A percentile compares a stretch with the other conserved stretches of the same genome.
Conservation (phyloP, 139 green algal species). For the Cymbomonas tetramitiformis region DNA sequence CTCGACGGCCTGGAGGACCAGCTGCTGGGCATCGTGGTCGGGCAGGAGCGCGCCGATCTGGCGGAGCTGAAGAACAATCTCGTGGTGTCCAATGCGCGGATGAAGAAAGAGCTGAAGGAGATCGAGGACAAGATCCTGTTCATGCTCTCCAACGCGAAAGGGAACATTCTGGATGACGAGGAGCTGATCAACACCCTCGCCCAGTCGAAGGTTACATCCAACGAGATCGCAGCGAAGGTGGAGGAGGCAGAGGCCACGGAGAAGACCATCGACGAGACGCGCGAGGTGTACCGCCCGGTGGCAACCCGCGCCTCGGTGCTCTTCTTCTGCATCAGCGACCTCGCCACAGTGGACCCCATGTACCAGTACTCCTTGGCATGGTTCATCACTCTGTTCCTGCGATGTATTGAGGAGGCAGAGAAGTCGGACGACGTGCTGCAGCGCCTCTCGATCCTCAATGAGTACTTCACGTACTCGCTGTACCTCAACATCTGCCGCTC, state of each 20-base stretch:
- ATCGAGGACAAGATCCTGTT: conserved; percentile 47
- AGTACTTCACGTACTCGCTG: conserved; percentile 58
- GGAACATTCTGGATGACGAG: conserved; percentile 65
- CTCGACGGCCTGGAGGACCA: conserved; percentile 57
- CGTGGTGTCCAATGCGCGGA: conserved; percentile 60
- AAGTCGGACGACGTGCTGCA: conserved; percentile 35
- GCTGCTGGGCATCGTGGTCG: conserved; percentile 51
- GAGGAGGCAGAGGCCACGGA: conserved; percentile 54
- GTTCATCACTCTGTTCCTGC: conserved; percentile 43
- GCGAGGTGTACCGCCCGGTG: conserved; percentile 56
- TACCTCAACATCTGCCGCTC: conserved; percentile 65
- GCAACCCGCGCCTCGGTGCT: conserved; percentile 45
- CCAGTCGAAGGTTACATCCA: conserved; percentile 57
- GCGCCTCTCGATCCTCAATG: conserved; percentile 49
- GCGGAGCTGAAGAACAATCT: conserved; percentile 51
- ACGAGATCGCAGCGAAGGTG: conserved; percentile 47
- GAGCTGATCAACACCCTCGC: conserved; percentile 59
- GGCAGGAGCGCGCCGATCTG: conserved; percentile 47
- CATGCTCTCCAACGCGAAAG: conserved; percentile 28
- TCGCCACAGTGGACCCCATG: conserved; percentile 61
- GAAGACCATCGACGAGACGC: conserved; percentile 48
- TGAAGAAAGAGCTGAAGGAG: conserved; percentile 68
- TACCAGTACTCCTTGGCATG: conserved; percentile 58
- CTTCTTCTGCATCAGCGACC: conserved; percentile 65
- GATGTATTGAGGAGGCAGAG: conserved; percentile 34